Base-by-base conservation (phyloP, 148 eudicot species). In the Cornus kousa region DNA sequence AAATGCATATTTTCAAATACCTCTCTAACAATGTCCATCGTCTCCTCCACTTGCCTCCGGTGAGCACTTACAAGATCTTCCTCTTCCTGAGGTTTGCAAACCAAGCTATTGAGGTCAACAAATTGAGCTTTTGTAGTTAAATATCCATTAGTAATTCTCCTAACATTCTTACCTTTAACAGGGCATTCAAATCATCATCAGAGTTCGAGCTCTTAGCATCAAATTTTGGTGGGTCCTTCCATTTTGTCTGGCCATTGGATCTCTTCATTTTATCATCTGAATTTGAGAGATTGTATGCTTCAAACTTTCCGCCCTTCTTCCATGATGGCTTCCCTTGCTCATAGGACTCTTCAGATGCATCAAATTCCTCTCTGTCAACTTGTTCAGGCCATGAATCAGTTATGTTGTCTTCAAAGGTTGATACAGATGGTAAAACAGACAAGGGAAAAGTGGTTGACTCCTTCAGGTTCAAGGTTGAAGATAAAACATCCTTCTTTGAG, bases 1-100 rank as follows among this genome's bases (percentile, higher is more conserved):
- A 60, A 31, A 35, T 0, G 17, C 17, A 40, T 17, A 57, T 68
- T 66, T 33, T 68, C 46, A 79, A 85, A 50, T 43, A 96, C 99
- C 98, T 93, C 98, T 89, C 90, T 83, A 77, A 96, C 99, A 67
- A 94, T 89, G 77, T 94, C 95, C 99, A 96, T 92, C 35, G 99
- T 96, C 80, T 93, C 95, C 87, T 96, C 99, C 75, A 96, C 99
- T 86, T 92, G 99, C 83, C 83, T 96, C 75, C 99, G 83, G 79
- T 96, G 99, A 73, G 98, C 98, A 83, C 83, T 90, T 53, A 96
- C 98, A 87, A 96, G 97, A 85, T 96, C 99, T 85, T 96, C 99
- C 88, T 96, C 99, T 83, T 96, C 99, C 99, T 96, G 87, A 70
- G 64, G 77, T 40, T 53, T 32, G 23, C 9, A 76, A 16, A 32